Evolutionary conservation across 2,329 filamentous ascomycete species (phyloP), one percentile per base, ranked within the genome.

Genomic region (Claviceps purpurea): DNA sequence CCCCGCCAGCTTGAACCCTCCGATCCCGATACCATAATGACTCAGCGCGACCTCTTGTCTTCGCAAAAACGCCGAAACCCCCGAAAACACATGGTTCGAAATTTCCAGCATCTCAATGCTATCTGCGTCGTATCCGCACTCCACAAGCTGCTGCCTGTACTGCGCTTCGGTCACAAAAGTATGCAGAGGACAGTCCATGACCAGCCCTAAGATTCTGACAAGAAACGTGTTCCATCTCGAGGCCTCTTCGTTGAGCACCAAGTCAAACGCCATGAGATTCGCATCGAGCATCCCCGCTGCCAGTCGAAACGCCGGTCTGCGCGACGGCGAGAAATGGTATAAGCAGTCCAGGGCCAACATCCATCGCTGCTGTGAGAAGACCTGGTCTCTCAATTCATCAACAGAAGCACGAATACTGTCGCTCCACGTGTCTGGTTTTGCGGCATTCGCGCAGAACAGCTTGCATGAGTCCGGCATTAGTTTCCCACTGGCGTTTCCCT

Each of bases 241-340:
- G 1, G 68, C 65, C 7, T 55, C 50, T 4, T 64, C 59, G 52
- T 65, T 64, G 40, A 71, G 64, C 2, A 79, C 58, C 1, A 81
- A 65, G 53, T 81, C 78, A 54, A 79, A 81, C 0, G 73, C 75
- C 72, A 79, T 76, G 50, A 77, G 61, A 0, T 73, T 71, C 1
- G 76, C 76, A 3, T 66, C 57, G 0, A 80, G 65, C 0, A 61
- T 61, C 3, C 56, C 59, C 4, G 65, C 62, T 1, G 73, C 68
- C 44, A 73, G 65, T 7, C 62, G 52, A 14, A 80, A 68, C 2
- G 79, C 58, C 0, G 71, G 69, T 51, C 62, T 66, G 14, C 77
- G 65, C 0, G 76, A 78, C 0, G 77, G 78, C 0, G 65, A 66
- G 58, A 80, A 81, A 59, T 81, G 76, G 51, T 81, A 81, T 5